phyloP scores from a whole-genome alignment of 2,329 filamentous ascomycete genomes.

The Tolypocladium pustulatum region DNA sequence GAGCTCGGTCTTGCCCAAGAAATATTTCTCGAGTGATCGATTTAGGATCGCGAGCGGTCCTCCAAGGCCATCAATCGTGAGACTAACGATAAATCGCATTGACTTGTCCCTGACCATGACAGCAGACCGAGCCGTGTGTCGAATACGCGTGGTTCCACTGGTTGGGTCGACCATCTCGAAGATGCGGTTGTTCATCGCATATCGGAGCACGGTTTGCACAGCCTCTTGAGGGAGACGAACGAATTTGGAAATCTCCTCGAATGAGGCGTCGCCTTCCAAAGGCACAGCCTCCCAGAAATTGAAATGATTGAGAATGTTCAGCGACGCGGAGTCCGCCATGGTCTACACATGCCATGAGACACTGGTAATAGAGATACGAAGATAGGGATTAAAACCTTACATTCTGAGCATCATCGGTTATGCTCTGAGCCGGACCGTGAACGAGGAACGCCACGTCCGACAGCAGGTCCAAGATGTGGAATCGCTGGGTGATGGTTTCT shows the following conservation, averaged over 20 bases:
- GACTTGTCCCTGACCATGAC: slow-evolving; percentile 15
- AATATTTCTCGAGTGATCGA: slow-evolving; percentile 17
- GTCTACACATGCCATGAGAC: not conserved
- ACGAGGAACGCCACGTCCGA: not conserved
- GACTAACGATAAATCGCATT: slow-evolving; percentile 18
- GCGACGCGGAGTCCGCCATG: not conserved
- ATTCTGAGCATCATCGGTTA: not conserved
- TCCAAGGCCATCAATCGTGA: slow-evolving; percentile 22
- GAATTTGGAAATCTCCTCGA: slow-evolving; percentile 14
- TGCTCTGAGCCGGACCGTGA: not conserved
- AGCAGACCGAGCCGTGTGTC: slow-evolving; percentile 24
- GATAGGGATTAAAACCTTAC: not conserved
- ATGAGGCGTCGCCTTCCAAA: slow-evolving; percentile 8
- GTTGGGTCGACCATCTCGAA: slow-evolving; percentile 12
- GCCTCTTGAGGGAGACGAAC: slow-evolving; percentile 25
- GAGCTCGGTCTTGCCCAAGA: slow-evolving; percentile 15
- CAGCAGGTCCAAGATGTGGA: not conserved
- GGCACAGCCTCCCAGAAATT: slow-evolving; percentile 13
- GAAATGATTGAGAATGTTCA: slow-evolving; percentile 12
- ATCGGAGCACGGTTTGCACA: slow-evolving; percentile 23
- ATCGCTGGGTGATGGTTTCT: not conserved
- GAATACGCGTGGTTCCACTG: slow-evolving; percentile 8
- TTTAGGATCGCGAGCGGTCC: slow-evolving; percentile 16
- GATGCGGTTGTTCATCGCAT: slow-evolving; percentile 24
- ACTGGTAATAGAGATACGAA: not conserved